These are phyloP conservation scores for Xylaria scruposa DNA, from an alignment of 495 filamentous ascomycete species.

Conservation along the genomic window DNA sequence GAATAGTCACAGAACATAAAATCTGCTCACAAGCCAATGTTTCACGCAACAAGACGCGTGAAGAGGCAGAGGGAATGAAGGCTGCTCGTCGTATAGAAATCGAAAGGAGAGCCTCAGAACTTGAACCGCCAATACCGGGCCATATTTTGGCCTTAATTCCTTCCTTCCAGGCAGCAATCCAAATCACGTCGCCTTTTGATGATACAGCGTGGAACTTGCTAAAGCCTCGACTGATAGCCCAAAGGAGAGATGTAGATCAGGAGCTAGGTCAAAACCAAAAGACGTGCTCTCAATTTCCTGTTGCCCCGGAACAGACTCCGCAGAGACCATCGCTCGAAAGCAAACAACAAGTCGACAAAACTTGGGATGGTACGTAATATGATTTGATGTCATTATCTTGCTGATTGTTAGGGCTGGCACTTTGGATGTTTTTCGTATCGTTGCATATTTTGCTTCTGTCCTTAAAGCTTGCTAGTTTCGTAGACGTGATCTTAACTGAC, in stretches of 20 bases:
- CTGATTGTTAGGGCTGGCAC: neutral
- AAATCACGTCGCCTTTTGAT: slow-evolving; percentile 67
- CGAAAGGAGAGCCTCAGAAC: slow-evolving; percentile 65
- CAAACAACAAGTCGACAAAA: slow-evolving; percentile 65
- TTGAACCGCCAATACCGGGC: slow-evolving; percentile 66
- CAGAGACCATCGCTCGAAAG: slow-evolving; percentile 49
- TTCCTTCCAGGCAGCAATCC: slow-evolving; percentile 71
- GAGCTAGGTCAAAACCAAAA: slow-evolving; percentile 59
- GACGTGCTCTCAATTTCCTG: slow-evolving; percentile 23
- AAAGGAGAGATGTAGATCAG: slow-evolving; percentile 64
- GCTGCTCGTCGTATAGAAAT: slow-evolving; percentile 68
- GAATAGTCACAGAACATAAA: neutral
- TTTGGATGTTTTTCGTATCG: neutral
- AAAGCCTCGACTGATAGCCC: slow-evolving; percentile 67
- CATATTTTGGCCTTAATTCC: slow-evolving; percentile 68
- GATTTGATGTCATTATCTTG: neutral
- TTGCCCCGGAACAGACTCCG: slow-evolving; percentile 19
- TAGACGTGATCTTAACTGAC: neutral
- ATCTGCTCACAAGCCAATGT: slow-evolving; percentile 5
- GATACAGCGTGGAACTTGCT: slow-evolving; percentile 70
- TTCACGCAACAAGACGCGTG: slow-evolving; percentile 48
- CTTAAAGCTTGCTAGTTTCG: neutral
- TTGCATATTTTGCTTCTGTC: neutral
- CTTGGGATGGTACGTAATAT: slow-evolving; percentile 59
- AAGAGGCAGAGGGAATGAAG: slow-evolving; percentile 61